A percentile compares a stretch with the other conserved stretches of the same genome.
Evolutionary conservation across 768 basidiomycete genomes (phyloP).

Genomic region (Mycena vitilis): DNA sequence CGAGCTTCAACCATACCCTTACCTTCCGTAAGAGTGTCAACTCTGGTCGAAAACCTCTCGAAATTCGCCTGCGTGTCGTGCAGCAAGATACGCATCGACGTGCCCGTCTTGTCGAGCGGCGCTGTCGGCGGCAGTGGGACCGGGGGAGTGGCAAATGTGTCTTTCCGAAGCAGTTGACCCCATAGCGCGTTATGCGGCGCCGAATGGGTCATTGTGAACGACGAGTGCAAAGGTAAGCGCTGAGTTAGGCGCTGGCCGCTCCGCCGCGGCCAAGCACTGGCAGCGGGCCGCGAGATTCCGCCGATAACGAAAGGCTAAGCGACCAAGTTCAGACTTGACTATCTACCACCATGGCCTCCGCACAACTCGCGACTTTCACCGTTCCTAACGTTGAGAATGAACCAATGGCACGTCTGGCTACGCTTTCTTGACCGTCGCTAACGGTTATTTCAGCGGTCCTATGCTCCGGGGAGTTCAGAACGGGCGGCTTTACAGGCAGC

Average conservation of each 20-base stretch:
- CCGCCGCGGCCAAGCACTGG: neutral
- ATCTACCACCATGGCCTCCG: conserved; percentile 65
- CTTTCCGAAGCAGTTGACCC: conserved; percentile 67
- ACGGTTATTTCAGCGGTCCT: conserved; percentile 65
- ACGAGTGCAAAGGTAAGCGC: too few species aligned
- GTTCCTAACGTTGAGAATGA: conserved; percentile 92
- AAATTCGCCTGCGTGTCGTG: conserved; percentile 81
- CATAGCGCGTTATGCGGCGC: conserved; percentile 56
- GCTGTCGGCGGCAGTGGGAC: conserved; percentile 53
- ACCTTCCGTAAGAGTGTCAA: conserved; percentile 58
- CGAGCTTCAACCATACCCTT: too few species aligned
- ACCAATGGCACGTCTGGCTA: conserved; percentile 75
- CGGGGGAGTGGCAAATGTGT: conserved; percentile 43
- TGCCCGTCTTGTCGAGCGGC: conserved; percentile 73
- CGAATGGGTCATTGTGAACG: neutral
- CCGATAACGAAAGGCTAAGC: conserved; percentile 1
- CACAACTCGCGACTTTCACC: conserved; percentile 88
- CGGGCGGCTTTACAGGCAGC: conserved; percentile 78
- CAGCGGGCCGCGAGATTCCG: neutral
- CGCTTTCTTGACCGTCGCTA: conserved; percentile 9
- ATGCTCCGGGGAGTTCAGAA: conserved; percentile 84
- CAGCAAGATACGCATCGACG: conserved; percentile 77
- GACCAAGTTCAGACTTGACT: neutral
- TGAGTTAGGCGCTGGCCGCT: neutral
- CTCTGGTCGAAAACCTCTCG: conserved; percentile 71